phyloP scores from a whole-genome alignment of 169 alveolate genomes.

The Babesia ovata region DNA sequence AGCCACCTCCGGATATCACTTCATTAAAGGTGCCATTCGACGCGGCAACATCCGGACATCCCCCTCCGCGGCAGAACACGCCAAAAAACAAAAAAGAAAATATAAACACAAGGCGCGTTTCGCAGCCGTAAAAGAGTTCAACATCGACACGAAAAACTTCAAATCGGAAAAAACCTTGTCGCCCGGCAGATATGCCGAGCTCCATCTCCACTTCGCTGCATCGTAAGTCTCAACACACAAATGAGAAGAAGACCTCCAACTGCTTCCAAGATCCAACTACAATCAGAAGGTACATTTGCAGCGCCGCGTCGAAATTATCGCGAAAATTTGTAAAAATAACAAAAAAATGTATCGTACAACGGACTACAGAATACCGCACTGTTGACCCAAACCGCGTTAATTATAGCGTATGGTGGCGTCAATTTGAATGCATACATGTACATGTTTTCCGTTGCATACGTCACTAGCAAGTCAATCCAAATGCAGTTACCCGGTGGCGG shows the following conservation, averaged over 20 bases:
- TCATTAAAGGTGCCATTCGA: too few relatives aligned
- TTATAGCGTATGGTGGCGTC: conserved; percentile 4
- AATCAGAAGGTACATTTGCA: too few relatives aligned
- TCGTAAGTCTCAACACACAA: background rate
- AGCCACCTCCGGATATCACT: too few relatives aligned
- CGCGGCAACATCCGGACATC: too few relatives aligned
- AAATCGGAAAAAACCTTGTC: too few relatives aligned
- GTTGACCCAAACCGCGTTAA: conserved; percentile 15
- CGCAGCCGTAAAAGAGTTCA: too few relatives aligned
- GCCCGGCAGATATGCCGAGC: too few relatives aligned
- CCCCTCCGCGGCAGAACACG: too few relatives aligned
- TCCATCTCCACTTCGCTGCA: too few relatives aligned
- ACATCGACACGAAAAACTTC: too few relatives aligned
- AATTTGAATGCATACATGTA: background rate
- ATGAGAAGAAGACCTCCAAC: background rate
- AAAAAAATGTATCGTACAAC: background rate
- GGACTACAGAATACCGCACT: conserved; percentile 9
- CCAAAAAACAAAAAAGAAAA: too few relatives aligned
- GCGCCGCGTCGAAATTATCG: background rate
- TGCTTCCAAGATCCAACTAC: background rate
- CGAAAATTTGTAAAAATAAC: background rate
- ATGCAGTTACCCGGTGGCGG: conserved; percentile 13
- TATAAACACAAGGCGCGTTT: too few relatives aligned
- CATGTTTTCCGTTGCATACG: background rate
- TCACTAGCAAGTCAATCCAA: background rate